phyloP scores from a whole-genome alignment of 2,329 filamentous ascomycete genomes.

The Aspergillus floridensis region DNA sequence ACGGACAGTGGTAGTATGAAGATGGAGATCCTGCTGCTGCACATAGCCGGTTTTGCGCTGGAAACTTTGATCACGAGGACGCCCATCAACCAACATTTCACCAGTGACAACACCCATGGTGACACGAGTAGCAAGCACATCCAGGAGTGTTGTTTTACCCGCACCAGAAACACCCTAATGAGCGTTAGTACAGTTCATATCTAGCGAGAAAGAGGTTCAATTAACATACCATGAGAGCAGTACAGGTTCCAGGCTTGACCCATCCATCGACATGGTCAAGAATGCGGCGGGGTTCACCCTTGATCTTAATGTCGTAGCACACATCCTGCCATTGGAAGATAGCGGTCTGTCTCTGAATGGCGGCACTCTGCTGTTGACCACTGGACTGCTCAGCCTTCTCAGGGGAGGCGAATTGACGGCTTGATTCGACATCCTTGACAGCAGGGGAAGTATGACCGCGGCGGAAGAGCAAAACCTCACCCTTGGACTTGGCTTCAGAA shows the following conservation, averaged over 20 bases:
- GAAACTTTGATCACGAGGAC: constrained; percentile 73
- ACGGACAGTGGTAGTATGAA: constrained; percentile 79
- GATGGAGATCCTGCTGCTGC: constrained; percentile 87
- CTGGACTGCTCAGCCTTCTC: constrained; percentile 34
- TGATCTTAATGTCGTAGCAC: constrained; percentile 80
- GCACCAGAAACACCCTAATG: constrained; percentile 73
- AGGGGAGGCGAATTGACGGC: constrained; percentile 22
- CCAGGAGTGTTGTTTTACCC: constrained; percentile 89
- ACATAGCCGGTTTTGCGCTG: constrained; percentile 91
- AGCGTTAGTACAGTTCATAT: constrained; percentile 18
- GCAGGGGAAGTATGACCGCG: constrained; percentile 59
- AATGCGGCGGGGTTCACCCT: constrained; percentile 70
- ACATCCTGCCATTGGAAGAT: constrained; percentile 86
- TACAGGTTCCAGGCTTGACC: constrained; percentile 89
- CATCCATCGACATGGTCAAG: constrained; percentile 85
- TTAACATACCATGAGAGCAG: constrained; percentile 69
- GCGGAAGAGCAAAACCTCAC: constrained; percentile 72
- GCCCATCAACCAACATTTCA: constrained; percentile 79
- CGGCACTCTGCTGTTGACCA: constrained; percentile 24
- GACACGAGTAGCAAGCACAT: constrained; percentile 79
- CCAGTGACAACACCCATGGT: constrained; percentile 87
- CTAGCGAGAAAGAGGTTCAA: too few species aligned
- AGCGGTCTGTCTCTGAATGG: constrained; percentile 65
- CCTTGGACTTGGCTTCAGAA: constrained; percentile 68
- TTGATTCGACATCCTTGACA: constrained; percentile 30